Evolutionary conservation across 805 yeast genomes (phyloP).

Genomic region (Yarrowia yakushimensis): DNA sequence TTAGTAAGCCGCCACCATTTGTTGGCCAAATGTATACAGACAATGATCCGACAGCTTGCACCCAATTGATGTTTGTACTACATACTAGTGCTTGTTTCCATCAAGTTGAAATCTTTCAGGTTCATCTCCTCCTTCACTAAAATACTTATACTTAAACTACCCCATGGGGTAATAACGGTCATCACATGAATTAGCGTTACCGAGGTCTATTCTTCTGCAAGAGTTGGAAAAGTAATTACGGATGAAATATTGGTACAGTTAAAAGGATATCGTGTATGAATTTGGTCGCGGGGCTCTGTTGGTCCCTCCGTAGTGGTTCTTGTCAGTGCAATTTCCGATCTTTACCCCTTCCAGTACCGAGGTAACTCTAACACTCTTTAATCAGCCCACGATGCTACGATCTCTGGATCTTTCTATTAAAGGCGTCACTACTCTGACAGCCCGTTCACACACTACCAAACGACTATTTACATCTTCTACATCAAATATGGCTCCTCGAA

Average conservation of each 20-base stretch:
- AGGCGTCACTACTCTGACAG: neutral
- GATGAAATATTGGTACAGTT: neutral
- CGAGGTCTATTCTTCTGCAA: neutral
- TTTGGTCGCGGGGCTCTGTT: neutral
- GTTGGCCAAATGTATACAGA: no score
- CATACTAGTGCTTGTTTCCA: no score
- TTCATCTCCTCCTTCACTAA: neutral
- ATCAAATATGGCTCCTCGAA: constrained; percentile 7
- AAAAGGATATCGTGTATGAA: neutral
- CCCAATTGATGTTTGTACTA: no score
- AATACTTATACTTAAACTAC: neutral
- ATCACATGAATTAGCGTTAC: constrained; percentile 14
- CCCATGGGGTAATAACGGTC: constrained; percentile 11
- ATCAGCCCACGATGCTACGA: constrained; percentile 18
- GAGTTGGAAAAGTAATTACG: neutral
- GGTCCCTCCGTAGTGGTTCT: no score
- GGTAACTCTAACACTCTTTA: constrained; percentile 5
- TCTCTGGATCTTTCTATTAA: neutral
- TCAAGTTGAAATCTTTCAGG: no score
- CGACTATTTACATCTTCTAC: constrained; percentile 1
- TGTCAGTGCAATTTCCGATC: no score
- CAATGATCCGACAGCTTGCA: no score
- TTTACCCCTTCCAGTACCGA: neutral
- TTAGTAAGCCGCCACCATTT: neutral
- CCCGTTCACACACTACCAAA: neutral